phyloP scores from a whole-genome alignment of 1,284 basidiomycete genomes.

The Singerocomus rubriflavus region DNA sequence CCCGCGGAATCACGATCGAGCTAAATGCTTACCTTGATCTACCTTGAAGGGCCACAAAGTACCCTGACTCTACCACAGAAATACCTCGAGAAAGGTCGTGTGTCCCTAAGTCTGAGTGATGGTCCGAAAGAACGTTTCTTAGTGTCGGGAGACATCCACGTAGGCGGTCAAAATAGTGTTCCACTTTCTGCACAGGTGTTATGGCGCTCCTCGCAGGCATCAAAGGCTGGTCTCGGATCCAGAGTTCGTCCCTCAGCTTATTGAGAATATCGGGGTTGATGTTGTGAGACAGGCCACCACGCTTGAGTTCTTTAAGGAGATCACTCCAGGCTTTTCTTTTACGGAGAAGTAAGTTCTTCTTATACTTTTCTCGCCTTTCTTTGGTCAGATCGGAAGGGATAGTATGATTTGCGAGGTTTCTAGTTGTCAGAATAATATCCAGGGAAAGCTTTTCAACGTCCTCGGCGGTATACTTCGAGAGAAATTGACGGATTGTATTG shows the following conservation, averaged over 20 bases:
- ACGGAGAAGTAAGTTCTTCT: conserved; percentile 75
- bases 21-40: conserved; percentile 40
- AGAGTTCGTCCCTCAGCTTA: conserved; percentile 60
- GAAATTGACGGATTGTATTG: conserved; percentile 41
- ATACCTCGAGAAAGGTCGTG: conserved; percentile 83
- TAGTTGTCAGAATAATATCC: conserved; percentile 73
- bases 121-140: conserved; percentile 60
- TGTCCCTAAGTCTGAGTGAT: conserved; percentile 81
- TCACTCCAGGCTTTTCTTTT: conserved; percentile 94
- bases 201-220: conserved; percentile 27
- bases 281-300: conserved; percentile 72
- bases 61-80: conserved; percentile 77
- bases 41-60: conserved; percentile 58
- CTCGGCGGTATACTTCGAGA: conserved; percentile 38
- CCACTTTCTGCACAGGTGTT: conserved; percentile 40
- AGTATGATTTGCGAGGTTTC: conserved; percentile 56
- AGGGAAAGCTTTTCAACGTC: conserved; percentile 63
- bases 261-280: conserved; percentile 71
- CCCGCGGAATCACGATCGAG: neutral
- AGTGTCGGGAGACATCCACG: conserved; percentile 68
- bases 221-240: conserved; percentile 65
- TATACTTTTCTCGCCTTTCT: conserved; percentile 68
- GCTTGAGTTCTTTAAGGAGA: conserved; percentile 85
- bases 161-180: conserved; percentile 74
- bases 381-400: conserved; percentile 46